These are phyloP conservation scores for Lipomyces yarrowii DNA, from an alignment of 1,139 yeast species.

Conservation along the genomic window DNA sequence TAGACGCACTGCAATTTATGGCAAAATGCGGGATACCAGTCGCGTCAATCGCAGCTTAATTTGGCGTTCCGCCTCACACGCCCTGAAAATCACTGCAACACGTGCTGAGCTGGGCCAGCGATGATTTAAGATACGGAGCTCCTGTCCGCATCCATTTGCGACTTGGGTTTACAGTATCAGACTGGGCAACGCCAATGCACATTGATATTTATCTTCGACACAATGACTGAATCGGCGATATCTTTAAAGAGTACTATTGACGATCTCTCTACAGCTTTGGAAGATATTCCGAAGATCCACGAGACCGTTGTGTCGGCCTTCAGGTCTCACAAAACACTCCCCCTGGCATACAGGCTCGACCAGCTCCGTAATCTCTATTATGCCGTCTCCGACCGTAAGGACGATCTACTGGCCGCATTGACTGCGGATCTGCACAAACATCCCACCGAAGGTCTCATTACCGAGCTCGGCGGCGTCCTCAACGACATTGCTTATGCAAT, in stretches of 20 bases:
- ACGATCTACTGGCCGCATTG: constrained; percentile 60
- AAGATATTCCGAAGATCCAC: constrained; percentile 55
- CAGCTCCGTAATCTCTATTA: constrained; percentile 71
- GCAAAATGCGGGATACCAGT: no score
- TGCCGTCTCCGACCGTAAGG: constrained; percentile 63
- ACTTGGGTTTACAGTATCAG: no score
- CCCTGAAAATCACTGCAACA: not conserved
- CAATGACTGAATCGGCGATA: not conserved
- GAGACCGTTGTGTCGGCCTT: constrained; percentile 50
- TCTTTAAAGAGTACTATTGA: not conserved
- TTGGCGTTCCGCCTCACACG: not conserved
- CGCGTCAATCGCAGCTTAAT: not conserved
- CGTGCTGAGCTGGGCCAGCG: not conserved
- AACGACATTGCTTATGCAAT: constrained; percentile 65
- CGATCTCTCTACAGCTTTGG: constrained; percentile 40
- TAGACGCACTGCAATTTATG: no score
- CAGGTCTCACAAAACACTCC: constrained; percentile 53
- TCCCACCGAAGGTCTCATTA: constrained; percentile 58
- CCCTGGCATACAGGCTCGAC: constrained; percentile 59
- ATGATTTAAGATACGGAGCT: not conserved
- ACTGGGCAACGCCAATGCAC: not conserved
- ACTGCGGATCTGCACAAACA: constrained; percentile 67
- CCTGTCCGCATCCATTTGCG: not conserved
- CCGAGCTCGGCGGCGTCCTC: constrained; percentile 58
- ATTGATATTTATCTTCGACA: not conserved